Evolutionary conservation across 2,329 filamentous ascomycete species (phyloP).

Genomic region (Ophiostoma perfectum): DNA sequence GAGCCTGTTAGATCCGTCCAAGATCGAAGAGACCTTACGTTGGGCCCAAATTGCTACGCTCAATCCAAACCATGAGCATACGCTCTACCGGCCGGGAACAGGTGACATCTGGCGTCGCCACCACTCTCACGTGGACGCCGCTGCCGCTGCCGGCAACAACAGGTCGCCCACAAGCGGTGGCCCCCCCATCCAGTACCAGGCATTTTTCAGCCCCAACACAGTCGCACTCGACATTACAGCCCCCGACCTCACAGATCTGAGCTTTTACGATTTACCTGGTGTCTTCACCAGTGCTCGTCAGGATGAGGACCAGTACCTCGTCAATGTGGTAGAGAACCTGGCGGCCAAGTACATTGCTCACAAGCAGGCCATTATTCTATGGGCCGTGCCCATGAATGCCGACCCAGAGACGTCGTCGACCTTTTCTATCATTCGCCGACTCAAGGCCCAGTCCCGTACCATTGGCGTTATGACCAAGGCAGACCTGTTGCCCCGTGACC

Average conservation of each 20-base stretch:
- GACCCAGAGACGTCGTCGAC: conserved; percentile 73
- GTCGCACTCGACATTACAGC: conserved; percentile 71
- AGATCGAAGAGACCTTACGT: conserved; percentile 62
- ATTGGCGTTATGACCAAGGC: conserved; percentile 82
- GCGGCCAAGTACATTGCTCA: conserved; percentile 65
- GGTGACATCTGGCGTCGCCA: conserved; percentile 25
- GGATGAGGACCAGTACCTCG: conserved; percentile 60
- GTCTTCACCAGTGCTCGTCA: conserved; percentile 67
- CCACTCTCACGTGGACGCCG: background rate
- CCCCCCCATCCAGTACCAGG: conserved; percentile 37
- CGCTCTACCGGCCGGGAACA: conserved; percentile 48
- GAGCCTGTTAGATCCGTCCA: conserved; percentile 52
- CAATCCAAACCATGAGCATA: conserved; percentile 54
- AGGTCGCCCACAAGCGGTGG: background rate
- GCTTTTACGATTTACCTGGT: conserved; percentile 80
- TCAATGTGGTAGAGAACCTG: conserved; percentile 65
- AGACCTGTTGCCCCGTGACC: conserved; percentile 57
- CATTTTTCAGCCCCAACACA: conserved; percentile 76
- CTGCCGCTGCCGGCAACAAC: conserved; percentile 32
- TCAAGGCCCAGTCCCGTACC: conserved; percentile 54
- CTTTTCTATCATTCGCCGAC: conserved; percentile 55
- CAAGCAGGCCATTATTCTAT: conserved; percentile 66
- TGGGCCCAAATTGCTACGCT: conserved; percentile 74
- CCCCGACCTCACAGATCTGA: conserved; percentile 64
- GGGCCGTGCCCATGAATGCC: conserved; percentile 70